Evolutionary conservation across 2,329 filamentous ascomycete genomes (phyloP).

Genomic region (Colletotrichum viniferum): DNA sequence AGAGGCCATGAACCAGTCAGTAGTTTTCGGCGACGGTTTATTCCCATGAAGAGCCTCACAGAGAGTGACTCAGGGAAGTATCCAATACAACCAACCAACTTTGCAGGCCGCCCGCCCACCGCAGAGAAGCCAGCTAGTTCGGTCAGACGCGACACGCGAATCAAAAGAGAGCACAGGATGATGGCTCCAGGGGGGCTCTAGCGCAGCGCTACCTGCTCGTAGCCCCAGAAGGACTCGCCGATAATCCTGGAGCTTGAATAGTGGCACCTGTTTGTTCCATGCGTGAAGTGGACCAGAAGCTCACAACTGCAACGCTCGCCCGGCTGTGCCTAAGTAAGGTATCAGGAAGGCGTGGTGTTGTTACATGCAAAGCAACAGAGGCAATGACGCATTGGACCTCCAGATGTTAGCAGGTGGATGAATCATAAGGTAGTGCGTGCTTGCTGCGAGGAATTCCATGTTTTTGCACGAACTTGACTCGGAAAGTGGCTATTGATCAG

Average conservation of each 20-base stretch:
- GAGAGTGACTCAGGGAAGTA: background rate
- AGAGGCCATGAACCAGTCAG: background rate
- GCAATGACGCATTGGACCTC: background rate
- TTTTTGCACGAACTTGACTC: background rate
- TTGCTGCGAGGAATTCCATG: background rate
- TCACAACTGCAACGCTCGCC: background rate
- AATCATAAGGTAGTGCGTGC: background rate
- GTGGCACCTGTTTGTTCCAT: background rate
- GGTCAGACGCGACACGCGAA: background rate
- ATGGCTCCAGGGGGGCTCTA: background rate
- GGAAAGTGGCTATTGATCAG: background rate
- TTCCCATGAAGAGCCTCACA: background rate
- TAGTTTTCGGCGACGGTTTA: background rate
- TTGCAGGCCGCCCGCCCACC: background rate
- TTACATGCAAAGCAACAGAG: background rate
- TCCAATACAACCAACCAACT: background rate
- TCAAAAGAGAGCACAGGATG: background rate
- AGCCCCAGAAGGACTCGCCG: conserved; percentile 1
- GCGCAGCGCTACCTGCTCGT: background rate
- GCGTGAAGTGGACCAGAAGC: background rate
- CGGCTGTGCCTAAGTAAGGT: background rate
- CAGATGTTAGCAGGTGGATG: background rate
- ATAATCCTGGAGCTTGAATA: conserved; percentile 16
- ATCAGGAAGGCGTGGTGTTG: background rate
- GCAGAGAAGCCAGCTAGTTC: background rate